Percentiles rank a stretch among this genome's conserved stretches.
These are phyloP conservation scores for Austroboletus eburneus DNA, from an alignment of 768 basidiomycete genomes.

Conservation along the genomic window DNA sequence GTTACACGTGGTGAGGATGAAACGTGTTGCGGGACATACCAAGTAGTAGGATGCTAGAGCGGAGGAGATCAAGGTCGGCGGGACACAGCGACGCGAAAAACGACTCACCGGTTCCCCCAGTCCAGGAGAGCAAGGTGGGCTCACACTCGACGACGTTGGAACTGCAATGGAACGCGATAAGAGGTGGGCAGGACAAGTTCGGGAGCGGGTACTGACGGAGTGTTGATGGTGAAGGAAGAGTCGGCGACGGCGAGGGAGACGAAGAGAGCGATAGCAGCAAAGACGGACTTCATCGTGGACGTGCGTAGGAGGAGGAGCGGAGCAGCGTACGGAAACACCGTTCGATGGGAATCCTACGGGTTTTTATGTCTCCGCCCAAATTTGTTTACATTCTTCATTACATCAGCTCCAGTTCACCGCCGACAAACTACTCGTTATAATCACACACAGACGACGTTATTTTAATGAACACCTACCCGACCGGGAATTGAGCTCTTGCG, in stretches of 20 bases:
- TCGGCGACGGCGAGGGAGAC: conserved; percentile 39
- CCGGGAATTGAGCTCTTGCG: not conserved
- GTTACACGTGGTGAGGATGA: not conserved
- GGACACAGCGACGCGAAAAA: rapidly evolving
- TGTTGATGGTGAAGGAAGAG: conserved; percentile 59
- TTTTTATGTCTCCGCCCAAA: conserved; percentile 34
- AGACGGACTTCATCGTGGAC: conserved; percentile 44
- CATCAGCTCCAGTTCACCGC: conserved; percentile 4
- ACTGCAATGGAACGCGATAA: conserved; percentile 30
- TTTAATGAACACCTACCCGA: not conserved
- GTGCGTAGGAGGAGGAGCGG: conserved; percentile 5
- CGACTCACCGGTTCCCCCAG: conserved; percentile 52
- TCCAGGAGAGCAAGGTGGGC: conserved; percentile 51
- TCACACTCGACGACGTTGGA: conserved; percentile 50
- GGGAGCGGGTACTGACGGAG: conserved; percentile 52
- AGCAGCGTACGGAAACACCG: conserved; percentile 12
- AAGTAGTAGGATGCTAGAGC: conserved; percentile 56
- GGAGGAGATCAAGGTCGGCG: not conserved
- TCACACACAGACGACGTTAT: conserved; percentile 5
- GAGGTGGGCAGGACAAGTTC: not conserved
- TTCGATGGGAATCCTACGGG: too few species aligned
- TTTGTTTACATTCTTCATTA: conserved; percentile 6
- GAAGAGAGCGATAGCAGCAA: conserved; percentile 39
- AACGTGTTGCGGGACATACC: conserved; percentile 40
- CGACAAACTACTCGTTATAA: conserved; percentile 5